phyloP scores from a whole-genome alignment of 345 rosid genomes.

The Hibiscus tridactylites region DNA sequence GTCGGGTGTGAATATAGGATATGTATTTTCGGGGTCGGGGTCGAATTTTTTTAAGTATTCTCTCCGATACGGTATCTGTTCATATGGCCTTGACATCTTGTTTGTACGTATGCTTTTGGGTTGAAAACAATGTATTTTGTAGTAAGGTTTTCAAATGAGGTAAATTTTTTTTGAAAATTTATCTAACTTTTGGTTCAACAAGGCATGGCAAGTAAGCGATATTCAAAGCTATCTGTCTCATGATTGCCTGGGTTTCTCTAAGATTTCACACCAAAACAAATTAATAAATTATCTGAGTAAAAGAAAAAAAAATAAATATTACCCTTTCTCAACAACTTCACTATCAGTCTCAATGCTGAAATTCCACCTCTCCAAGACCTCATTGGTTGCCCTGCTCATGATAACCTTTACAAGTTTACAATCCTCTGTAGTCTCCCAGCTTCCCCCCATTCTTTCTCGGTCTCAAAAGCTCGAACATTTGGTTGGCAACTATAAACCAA shows the following conservation, averaged over 20 bases:
- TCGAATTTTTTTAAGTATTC: neutral
- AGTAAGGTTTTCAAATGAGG: neutral
- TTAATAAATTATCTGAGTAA: no score
- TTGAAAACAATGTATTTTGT: neutral
- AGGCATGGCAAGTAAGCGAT: slow-evolving; percentile 80
- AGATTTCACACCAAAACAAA: neutral
- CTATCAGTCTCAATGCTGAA: neutral
- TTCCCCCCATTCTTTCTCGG: no score
- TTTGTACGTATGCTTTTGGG: slow-evolving; percentile 15
- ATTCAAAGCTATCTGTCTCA: slow-evolving; percentile 88
- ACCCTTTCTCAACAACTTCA: neutral
- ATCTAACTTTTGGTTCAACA: slow-evolving; percentile 36
- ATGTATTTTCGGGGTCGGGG: no score
- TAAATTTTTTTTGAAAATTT: no score
- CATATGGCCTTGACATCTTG: neutral
- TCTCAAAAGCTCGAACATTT: no score
- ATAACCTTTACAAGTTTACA: no score
- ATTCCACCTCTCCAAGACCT: neutral
- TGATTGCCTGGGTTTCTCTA: slow-evolving; percentile 84
- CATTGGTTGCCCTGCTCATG: neutral
- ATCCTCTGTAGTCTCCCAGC: no score
- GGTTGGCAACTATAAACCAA: no score
- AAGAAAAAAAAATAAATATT: no score
- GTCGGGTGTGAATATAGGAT: no score
- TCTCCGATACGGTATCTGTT: neutral